These are phyloP conservation scores for Aspergillus piperis DNA, from an alignment of 2,329 filamentous ascomycete species.

Conservation along the genomic window DNA sequence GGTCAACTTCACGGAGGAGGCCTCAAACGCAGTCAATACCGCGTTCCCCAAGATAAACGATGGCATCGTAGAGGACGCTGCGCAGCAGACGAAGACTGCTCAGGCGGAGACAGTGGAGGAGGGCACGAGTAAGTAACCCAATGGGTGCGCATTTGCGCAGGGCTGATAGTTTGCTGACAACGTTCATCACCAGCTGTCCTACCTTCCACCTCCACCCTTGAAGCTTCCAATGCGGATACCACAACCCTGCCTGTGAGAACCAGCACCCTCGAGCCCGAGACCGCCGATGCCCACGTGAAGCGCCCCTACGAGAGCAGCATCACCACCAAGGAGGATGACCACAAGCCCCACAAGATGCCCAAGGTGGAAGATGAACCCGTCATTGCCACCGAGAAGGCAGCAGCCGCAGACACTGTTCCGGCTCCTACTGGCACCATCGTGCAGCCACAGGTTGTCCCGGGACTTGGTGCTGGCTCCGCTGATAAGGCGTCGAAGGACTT, in stretches of 20 bases:
- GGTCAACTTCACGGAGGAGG: slow-evolving; percentile 13
- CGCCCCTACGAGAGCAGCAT: slow-evolving; percentile 39
- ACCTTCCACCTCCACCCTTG: slow-evolving; percentile 14
- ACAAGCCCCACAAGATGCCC: slow-evolving; percentile 39
- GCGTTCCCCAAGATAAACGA: slow-evolving; percentile 11
- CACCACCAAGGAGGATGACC: slow-evolving; percentile 32
- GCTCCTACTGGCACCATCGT: slow-evolving; percentile 9
- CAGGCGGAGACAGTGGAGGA: slow-evolving; percentile 1
- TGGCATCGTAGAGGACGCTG: slow-evolving; percentile 12
- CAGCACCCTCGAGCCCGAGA: slow-evolving; percentile 17
- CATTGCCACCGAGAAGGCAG: slow-evolving; percentile 11
- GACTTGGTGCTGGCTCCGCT: slow-evolving; percentile 21
- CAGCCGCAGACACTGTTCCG: slow-evolving; percentile 1
- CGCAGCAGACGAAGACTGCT: slow-evolving; percentile 9
- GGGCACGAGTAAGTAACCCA: slow-evolving; percentile 10
- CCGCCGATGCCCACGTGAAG: slow-evolving; percentile 31
- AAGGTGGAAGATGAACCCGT: slow-evolving; percentile 31
- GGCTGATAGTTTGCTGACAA: slow-evolving; percentile 5
- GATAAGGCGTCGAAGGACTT: slow-evolving; percentile 16
- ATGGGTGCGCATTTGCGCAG: neutral
- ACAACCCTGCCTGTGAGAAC: slow-evolving; percentile 24
- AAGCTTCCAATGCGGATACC: slow-evolving; percentile 13
- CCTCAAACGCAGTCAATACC: slow-evolving; percentile 11
- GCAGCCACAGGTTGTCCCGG: slow-evolving; percentile 25
- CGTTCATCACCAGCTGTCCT: neutral